These are phyloP conservation scores for Helminthosporium solani DNA, from an alignment of 2,329 filamentous ascomycete species.

Conservation along the genomic window DNA sequence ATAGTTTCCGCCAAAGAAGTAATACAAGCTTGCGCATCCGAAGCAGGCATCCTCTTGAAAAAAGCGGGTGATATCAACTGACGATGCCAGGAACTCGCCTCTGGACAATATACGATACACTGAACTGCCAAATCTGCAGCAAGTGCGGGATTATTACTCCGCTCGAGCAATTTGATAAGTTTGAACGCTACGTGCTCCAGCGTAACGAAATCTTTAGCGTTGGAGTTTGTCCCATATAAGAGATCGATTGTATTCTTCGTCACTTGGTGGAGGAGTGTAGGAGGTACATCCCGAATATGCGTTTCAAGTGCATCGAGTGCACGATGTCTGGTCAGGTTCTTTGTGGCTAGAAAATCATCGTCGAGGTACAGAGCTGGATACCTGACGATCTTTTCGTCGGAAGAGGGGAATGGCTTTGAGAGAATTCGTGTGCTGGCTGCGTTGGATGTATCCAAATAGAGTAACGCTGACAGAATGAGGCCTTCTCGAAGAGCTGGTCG, in stretches of 20 bases:
- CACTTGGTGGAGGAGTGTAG: conserved; percentile 18
- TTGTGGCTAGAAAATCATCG: neutral
- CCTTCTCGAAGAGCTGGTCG: conserved; percentile 29
- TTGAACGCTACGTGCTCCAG: conserved; percentile 26
- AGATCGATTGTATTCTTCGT: conserved; percentile 14
- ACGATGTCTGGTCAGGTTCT: neutral
- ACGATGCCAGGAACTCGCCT: conserved; percentile 46
- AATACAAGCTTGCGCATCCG: conserved; percentile 31
- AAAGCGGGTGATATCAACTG: conserved; percentile 33
- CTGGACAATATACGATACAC: conserved; percentile 34
- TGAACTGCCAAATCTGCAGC: conserved; percentile 29
- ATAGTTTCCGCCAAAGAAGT: conserved; percentile 32
- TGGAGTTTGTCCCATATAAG: conserved; percentile 5
- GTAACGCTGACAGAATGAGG: conserved; percentile 33
- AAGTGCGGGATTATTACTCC: conserved; percentile 35
- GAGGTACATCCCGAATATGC: conserved; percentile 16
- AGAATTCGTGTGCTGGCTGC: conserved; percentile 22
- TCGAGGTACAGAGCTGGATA: conserved; percentile 40
- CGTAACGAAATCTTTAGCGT: conserved; percentile 8
- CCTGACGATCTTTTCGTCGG: conserved; percentile 19
- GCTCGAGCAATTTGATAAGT: conserved; percentile 22
- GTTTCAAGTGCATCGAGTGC: neutral
- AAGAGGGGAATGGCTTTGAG: conserved; percentile 25
- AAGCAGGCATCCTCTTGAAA: conserved; percentile 35
- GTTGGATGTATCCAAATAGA: conserved; percentile 33